Evolutionary conservation across 176 grass and related monocot species (phyloP).

Genomic region (Hordeum vulgare): DNA sequence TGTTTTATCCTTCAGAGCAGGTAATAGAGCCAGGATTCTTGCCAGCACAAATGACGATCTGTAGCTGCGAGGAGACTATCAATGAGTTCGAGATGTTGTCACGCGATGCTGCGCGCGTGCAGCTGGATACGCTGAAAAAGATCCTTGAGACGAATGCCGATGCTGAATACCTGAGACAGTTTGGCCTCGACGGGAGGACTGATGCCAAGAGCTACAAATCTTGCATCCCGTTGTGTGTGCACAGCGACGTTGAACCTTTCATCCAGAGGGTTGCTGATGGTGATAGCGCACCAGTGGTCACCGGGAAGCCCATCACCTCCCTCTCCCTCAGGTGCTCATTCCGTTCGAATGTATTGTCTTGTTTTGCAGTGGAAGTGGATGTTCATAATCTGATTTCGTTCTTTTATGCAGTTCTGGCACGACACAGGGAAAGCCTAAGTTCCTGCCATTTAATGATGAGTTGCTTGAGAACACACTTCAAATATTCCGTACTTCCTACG

Average conservation of each 20-base stretch:
- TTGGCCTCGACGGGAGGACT: conserved; percentile 63
- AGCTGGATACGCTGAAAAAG: conserved; percentile 61
- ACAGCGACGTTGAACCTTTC: conserved; percentile 63
- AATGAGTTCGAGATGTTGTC: conserved; percentile 66
- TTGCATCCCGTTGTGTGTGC: conserved; percentile 66
- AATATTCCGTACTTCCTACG: conserved; percentile 73
- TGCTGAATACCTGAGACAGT: conserved; percentile 70
- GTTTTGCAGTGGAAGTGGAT: neutral
- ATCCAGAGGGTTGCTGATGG: conserved; percentile 75
- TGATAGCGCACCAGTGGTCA: conserved; percentile 47
- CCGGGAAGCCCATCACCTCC: conserved; percentile 68
- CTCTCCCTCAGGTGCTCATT: conserved; percentile 67
- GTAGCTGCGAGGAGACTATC: conserved; percentile 55
- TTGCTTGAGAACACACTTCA: conserved; percentile 84
- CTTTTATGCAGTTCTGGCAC: conserved; percentile 76
- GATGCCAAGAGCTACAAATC: conserved; percentile 72
- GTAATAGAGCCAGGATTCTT: conserved; percentile 23
- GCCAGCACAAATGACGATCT: conserved; percentile 45
- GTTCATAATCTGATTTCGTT: neutral
- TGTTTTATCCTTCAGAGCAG: conserved; percentile 1
- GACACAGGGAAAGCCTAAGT: conserved; percentile 91
- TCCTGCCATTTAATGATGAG: conserved; percentile 87
- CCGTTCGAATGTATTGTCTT: neutral
- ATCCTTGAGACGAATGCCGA: conserved; percentile 68
- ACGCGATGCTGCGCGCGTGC: conserved; percentile 44